Evolutionary conservation across 306 rosid species (phyloP).

Genomic region (Medicago arabica): DNA sequence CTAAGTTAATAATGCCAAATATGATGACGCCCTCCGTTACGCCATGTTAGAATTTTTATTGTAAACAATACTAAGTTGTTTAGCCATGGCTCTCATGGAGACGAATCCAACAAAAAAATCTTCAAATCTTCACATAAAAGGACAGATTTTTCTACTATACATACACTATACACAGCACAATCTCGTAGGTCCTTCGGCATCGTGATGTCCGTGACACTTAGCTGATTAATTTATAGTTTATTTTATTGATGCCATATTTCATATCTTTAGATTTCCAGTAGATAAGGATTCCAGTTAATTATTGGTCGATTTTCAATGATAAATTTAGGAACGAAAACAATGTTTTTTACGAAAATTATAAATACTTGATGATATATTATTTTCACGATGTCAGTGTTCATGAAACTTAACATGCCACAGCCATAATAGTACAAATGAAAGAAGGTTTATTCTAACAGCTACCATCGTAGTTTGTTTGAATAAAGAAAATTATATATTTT

Average conservation of each 20-base stretch:
- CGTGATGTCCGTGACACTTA: slow-evolving; percentile 36
- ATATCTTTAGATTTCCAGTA: not conserved
- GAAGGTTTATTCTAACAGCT: not conserved
- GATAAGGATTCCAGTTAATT: slow-evolving; percentile 23
- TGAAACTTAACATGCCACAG: not conserved
- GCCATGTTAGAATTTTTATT: not conserved
- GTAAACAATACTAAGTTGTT: not conserved
- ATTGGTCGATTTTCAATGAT: not conserved
- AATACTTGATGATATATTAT: not conserved
- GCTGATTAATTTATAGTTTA: not conserved
- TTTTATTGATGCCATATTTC: not conserved
- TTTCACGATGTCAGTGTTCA: not conserved
- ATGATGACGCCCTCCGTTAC: slow-evolving; percentile 32
- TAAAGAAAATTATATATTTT: too few relatives aligned
- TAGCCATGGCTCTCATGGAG: not conserved
- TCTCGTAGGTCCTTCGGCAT: not conserved
- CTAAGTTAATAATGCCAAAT: not conserved
- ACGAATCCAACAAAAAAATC: not conserved
- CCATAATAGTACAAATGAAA: not conserved
- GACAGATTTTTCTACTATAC: slow-evolving; percentile 1
- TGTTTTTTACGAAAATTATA: not conserved
- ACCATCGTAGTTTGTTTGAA: too few relatives aligned
- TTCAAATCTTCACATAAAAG: not conserved
- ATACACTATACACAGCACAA: not conserved
- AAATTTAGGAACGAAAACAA: not conserved